Evolutionary conservation across 2,329 filamentous ascomycete genomes (phyloP), one percentile per base, ranked within the genome.

Genomic region (Sporothrix brasiliensis): DNA sequence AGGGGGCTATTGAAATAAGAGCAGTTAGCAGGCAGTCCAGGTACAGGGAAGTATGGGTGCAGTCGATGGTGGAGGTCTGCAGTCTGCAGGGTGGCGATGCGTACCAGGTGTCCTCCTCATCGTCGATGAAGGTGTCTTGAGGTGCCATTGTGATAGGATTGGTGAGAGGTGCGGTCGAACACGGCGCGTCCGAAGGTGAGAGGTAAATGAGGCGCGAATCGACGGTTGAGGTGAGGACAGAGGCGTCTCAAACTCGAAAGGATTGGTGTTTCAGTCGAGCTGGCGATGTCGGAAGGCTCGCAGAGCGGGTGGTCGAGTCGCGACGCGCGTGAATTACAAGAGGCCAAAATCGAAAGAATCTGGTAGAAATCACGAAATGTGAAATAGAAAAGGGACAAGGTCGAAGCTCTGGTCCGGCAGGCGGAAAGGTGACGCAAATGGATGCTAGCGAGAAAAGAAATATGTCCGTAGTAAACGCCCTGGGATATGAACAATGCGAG

Each of bases 71-170:
- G 21, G 21, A 77, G 34, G 34, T 16, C 19, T 7, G 16, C 6
- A 11, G 34, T 16, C 19, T 7, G 16, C 6, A 11, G 11, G 16
- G 30, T 19, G 14, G 14, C 24, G 30, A 41, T 34, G 19, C 85
- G 76, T 83, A 91, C 89, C 88, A 91, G 74, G 84, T 86, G 76
- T 91, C 88, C 76, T 91, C 89, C 78, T 91, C 89, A 77, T 91
- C 89, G 75, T 91, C 89, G 79, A 91, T 87, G 79, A 90, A 91
- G 75, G 84, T 87, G 78, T 91, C 89, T 82, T 91, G 87, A 70
- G 88, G 88, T 70, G 88, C 87, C 88, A 91, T 91, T 73, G 74
- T 82, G 78, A 53, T 58, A 47, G 34, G 34, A 9, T 34, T 66
- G 67, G 61, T 67, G 24, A 60, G 21, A 53, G 30, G 27, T 69